Evolutionary conservation across 2,329 filamentous ascomycete species (phyloP), one percentile per base, ranked within the genome.

Genomic region (Fusarium bactridioides): DNA sequence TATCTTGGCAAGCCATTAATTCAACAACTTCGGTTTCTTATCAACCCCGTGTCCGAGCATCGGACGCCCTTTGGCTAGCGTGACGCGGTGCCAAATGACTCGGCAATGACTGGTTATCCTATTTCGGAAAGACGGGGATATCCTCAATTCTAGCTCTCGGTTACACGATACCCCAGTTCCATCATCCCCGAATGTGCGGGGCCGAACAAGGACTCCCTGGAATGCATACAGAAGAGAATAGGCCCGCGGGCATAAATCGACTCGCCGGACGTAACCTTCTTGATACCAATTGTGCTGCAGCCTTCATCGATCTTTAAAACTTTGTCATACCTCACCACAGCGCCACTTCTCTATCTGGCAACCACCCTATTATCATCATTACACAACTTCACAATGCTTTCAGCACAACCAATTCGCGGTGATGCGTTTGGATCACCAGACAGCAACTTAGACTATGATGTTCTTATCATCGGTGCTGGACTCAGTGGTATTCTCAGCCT

Each of bases 401-500:
- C 69, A 21, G 69, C 64, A 5, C 27, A 69, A 10, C 61, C 45
- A 29, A 23, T 54, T n/a, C 70, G 55, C 4, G 38, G 35, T 15
- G 60, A 69, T 61, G 35, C 69, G 5, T 70, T 69, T 27, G 66
- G 58, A 16, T 21, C 61, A 23, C 23, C 33, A 25, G 40, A n/a
- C 37, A 58, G 27, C 25, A 31, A 59, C 15, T 53, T 75, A 5
- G 74, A 74, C 27, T 76, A 76, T 23, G 74, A 76, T 57, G 69
- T 76, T 3, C 55, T 76, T 16, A 74, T 76, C 21, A 21, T 76
- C 10, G 74, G 74, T 13, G 74, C 71, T 35, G 73, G 74, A 4
- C 76, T 84, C 6, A 81, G 80, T 45, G 84, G 84, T 9, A 82
- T 86, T 51, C 83, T 81, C 29, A 79, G 79, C 3, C 73, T 84